phyloP scores from a whole-genome alignment of 495 filamentous ascomycete genomes.

The Cercophora samala region DNA sequence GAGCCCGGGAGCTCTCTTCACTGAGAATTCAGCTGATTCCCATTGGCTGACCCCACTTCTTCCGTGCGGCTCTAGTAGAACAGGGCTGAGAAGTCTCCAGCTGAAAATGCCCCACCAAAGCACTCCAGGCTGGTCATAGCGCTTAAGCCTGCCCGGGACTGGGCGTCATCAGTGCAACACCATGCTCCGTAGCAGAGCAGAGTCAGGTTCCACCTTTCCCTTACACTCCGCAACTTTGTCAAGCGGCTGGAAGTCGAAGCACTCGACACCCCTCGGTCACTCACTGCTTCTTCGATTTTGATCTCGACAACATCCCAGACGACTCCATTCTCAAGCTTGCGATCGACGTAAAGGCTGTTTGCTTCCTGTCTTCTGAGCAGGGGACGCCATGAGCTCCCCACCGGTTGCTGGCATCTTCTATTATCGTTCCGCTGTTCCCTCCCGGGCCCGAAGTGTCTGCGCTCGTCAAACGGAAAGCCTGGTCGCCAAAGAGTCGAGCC shows the following conservation, averaged over 20 bases:
- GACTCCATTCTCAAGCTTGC: background rate
- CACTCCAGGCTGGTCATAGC: background rate
- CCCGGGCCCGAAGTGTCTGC: background rate
- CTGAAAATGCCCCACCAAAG: background rate
- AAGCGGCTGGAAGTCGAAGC: background rate
- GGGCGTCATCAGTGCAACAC: background rate
- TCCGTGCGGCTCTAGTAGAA: background rate
- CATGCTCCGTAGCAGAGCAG: background rate
- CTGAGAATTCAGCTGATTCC: background rate
- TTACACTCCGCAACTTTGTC: background rate
- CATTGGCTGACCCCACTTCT: background rate
- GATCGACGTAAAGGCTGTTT: background rate
- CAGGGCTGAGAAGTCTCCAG: background rate
- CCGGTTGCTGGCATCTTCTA: background rate
- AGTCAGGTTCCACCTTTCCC: background rate
- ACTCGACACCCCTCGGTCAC: background rate
- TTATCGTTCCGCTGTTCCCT: conserved; percentile 4
- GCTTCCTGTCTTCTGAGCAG: background rate
- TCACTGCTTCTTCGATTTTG: background rate
- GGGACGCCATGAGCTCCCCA: conserved; percentile 16
- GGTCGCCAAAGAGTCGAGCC: background rate
- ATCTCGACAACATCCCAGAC: background rate
- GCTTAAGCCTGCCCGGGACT: background rate
- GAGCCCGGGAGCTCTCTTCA: background rate
- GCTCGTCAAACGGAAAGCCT: background rate